Conservation (phyloP, 768 basidiomycete genomes). For the Auriculariales sp. region DNA sequence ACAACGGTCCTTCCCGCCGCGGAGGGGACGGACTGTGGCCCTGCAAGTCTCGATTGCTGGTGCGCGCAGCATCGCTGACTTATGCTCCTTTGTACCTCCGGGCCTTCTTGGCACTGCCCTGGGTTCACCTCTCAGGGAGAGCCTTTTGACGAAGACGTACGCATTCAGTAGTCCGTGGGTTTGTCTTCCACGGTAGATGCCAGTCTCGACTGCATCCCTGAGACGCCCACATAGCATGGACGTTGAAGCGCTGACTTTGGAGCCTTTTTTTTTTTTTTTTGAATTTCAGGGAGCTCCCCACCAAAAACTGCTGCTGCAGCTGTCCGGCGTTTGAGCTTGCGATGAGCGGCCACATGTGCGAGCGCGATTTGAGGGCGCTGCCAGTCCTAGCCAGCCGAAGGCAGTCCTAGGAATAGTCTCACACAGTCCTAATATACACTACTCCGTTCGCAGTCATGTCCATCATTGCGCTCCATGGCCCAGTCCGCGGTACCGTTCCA, state of each 20-base stretch:
- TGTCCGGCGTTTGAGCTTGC: too few relatives aligned
- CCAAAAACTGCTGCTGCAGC: constrained; percentile 58
- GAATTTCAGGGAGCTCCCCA: constrained; percentile 48
- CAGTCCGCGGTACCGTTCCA: too few relatives aligned
- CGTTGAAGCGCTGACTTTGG: neutral
- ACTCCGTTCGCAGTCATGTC: too few relatives aligned
- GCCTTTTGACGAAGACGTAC: constrained; percentile 55
- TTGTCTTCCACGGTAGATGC: constrained; percentile 13
- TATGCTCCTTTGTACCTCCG: neutral
- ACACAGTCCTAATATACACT: too few relatives aligned
- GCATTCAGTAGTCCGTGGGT: constrained; percentile 11
- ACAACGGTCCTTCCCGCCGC: neutral
- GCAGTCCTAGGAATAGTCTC: too few relatives aligned
- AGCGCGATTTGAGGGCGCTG: too few relatives aligned
- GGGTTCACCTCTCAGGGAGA: constrained; percentile 32
- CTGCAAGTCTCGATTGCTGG: neutral
- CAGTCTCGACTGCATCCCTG: too few relatives aligned
- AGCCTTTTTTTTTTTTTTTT: too few relatives aligned
- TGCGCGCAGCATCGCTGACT: neutral
- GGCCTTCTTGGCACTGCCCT: constrained; percentile 2
- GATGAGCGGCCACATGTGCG: too few relatives aligned
- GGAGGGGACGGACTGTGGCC: neutral
- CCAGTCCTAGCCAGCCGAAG: too few relatives aligned
- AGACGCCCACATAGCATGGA: too few relatives aligned
- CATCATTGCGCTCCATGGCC: too few relatives aligned